Evolutionary conservation across 1,284 basidiomycete species (phyloP), one percentile per base, ranked within the genome.

Genomic region (Marasmius fiardii): DNA sequence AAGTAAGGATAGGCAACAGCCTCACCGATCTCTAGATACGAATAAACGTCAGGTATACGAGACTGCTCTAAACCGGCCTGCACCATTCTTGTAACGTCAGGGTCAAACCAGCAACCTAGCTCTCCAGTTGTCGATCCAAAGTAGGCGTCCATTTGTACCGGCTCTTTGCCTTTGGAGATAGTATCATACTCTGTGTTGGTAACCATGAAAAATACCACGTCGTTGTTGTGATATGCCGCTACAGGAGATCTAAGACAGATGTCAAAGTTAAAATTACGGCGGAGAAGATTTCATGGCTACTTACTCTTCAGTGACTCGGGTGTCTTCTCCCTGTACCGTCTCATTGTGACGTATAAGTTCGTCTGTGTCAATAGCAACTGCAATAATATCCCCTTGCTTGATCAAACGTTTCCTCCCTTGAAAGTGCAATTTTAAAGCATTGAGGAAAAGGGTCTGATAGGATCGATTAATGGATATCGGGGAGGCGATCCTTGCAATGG

Each of bases 71-170:
- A 67, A 0, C 95, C 94, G 1, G 84, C 79, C 70, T 95, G 92
- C 6, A 90, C 68, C 64, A 97, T 83, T 56, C 87, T 84, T 33
- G 94, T 95, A 4, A 79, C 66, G 1, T 75, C 68, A 0, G 86
- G 74, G 65, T 98, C 92, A 12, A 96, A 78, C 80, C 91, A 92
- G 65, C 90, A 96, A 0, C 96, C 96, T 6, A 95, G 68, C 65
- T 92, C 84, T 7, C 91, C 91, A 7, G 78, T 67, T 0, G 77
- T 76, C 1, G 77, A 75, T 26, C 77, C 77, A 39, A 77, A 67
- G 60, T 82, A 80, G 31, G 76, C 61, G 63, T 84, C 81, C 34
- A 71, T 67, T 35, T 63, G 60, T 1, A 58, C 59, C 41, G 61
- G 61, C 34, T 67, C 62, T 24, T 67, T 68, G 35, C 67, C 62